Base-by-base conservation (phyloP, 805 yeast genomes). In the Komagataella mondaviorum region DNA sequence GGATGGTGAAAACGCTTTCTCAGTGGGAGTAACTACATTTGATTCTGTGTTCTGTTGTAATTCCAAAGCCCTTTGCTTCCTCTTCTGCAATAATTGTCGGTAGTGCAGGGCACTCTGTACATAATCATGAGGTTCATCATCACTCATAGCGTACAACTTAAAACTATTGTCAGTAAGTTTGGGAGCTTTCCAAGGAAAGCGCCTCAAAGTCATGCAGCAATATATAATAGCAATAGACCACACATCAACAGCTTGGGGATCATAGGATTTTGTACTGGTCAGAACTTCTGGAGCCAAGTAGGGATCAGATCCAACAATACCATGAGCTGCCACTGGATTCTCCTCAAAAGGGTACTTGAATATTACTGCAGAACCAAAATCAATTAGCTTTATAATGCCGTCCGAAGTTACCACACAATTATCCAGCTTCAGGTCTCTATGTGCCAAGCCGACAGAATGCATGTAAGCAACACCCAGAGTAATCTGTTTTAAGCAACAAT, bases 111-210 rank as follows among this genome's bases (percentile, higher is more conserved):
- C 89, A 57, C 87, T 80, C 55, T 81, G 76, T 22, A 68, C 68
- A 67, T 86, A 86, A 65, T 86, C 90, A 64, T 85, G 93, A 59
- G 84, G 83, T 50, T 75, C 73, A 59, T 86, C 93, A 67, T 86
- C 93, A 4, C 70, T 73, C 73, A 77, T 64, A 49, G 81, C 77
- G 60, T 77, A 86, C 36, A 85, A 67, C 56, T 75, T 76, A 64
- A 80, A 86, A 58, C 88, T 82, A 55, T 83, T 81, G 64, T 86
- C 95, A 39, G 78, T 65, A 16, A 69, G 70, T 57, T 76, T 78
- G 10, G 95, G 95, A 1, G 83, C 85, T 63, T 85, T 86, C 95
- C 95, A 86, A 2, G 95, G 95, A 62, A 86, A 86, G 61, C 90
- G 75, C 66, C 85, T 82, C 54, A 86, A 70, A 56, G 88, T 83